These are phyloP conservation scores for Hypoxylon crocopeplum DNA, from an alignment of 495 filamentous ascomycete species.

Conservation along the genomic window DNA sequence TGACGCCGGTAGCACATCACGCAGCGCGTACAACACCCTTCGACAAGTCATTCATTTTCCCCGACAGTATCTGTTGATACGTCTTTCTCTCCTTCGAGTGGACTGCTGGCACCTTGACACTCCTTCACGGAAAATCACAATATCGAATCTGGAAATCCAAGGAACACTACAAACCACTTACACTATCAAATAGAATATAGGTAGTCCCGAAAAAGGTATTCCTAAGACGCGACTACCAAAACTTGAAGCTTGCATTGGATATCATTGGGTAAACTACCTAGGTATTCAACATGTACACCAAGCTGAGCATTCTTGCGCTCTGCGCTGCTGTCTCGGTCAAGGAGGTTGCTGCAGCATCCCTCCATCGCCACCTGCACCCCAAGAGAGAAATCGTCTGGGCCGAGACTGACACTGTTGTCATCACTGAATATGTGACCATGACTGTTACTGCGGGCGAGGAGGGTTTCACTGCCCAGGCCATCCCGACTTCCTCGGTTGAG, in stretches of 20 bases:
- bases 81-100: constrained; percentile 35
- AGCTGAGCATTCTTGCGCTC: constrained; percentile 39
- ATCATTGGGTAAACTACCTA: no score
- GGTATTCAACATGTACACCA: constrained; percentile 36
- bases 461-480: neutral
- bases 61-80: constrained; percentile 33
- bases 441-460: constrained; percentile 32
- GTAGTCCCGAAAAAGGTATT: neutral
- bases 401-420: constrained; percentile 37
- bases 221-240: neutral
- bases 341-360: constrained; percentile 29
- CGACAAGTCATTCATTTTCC: constrained; percentile 35
- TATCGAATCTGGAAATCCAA: constrained; percentile 7
- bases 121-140: constrained; percentile 34
- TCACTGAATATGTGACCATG: constrained; percentile 38
- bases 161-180: constrained; percentile 1
- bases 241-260: no score
- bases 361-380: constrained; percentile 39
- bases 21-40: constrained; percentile 38
- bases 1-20: constrained; percentile 19
- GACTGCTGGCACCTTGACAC: constrained; percentile 40
- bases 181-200: constrained; percentile 1
- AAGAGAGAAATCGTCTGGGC: constrained; percentile 38
- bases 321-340: constrained; percentile 37
- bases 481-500: neutral